Conservation (phyloP, 2,329 filamentous ascomycete genomes). For the Westerdykella sp. region DNA sequence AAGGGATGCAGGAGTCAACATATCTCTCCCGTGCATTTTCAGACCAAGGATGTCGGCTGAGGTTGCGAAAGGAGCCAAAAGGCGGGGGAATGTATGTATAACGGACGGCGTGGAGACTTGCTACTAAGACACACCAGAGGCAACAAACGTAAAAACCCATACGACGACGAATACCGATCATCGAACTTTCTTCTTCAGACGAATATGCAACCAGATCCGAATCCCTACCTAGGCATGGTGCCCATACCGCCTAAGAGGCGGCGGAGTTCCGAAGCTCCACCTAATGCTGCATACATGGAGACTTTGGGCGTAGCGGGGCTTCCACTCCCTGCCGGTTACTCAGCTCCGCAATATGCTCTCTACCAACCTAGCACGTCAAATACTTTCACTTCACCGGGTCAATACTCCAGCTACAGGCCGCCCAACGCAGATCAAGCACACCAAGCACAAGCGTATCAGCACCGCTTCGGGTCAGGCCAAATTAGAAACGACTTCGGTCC, state of each 20-base stretch:
- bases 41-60: constrained; percentile 77
- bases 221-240: neutral
- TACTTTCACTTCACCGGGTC: neutral
- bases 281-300: neutral
- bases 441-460: neutral
- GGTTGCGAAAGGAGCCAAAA: constrained; percentile 76
- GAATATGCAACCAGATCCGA: neutral
- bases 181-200: neutral
- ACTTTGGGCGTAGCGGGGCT: neutral
- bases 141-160: constrained; percentile 19
- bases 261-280: neutral
- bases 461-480: neutral
- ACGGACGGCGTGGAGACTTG: neutral
- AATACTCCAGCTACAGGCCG: neutral
- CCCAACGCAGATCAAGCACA: neutral
- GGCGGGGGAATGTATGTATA: constrained; percentile 15
- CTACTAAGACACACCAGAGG: constrained; percentile 7
- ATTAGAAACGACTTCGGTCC: neutral
- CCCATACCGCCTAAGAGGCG: neutral
- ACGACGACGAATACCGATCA: constrained; percentile 1
- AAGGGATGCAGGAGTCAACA: constrained; percentile 75
- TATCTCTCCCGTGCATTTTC: constrained; percentile 74
- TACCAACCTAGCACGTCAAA: neutral
- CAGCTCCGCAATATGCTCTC: neutral
- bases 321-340: neutral